Evolutionary conservation across 2,329 filamentous ascomycete species (phyloP).

Genomic region (Pestalotiopsis sp.): DNA sequence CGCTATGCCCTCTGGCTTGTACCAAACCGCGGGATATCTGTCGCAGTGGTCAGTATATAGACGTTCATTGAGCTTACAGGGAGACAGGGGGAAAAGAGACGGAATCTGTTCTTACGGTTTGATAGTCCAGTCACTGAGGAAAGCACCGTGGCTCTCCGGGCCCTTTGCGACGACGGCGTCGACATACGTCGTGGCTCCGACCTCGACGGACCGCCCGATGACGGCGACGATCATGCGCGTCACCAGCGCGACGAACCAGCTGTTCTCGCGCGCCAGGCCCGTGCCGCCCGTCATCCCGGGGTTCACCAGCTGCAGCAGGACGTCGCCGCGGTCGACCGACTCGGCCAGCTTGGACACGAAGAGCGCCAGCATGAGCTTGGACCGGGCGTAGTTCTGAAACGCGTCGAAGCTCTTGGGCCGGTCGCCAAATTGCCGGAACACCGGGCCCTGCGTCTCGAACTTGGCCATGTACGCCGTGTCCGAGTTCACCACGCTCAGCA

Average conservation of each 20-base stretch:
- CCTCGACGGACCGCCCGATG: not conserved
- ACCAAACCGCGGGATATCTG: not conserved
- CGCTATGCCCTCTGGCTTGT: not conserved
- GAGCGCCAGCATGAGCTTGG: constrained; percentile 15
- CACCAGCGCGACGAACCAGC: not conserved
- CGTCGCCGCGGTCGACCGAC: not conserved
- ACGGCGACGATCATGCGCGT: not conserved
- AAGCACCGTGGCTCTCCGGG: not conserved
- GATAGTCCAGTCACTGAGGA: not conserved
- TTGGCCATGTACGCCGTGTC: constrained; percentile 20
- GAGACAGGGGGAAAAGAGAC: too few relatives aligned
- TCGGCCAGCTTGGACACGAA: constrained; percentile 8
- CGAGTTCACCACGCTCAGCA: constrained; percentile 27
- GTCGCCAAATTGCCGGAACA: constrained; percentile 15
- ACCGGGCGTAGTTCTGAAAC: constrained; percentile 18
- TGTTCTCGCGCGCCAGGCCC: not conserved
- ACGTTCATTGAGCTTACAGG: not conserved
- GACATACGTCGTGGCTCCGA: not conserved
- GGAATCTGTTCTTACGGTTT: constrained; percentile 1
- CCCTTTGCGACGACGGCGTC: not conserved
- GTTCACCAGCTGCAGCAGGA: not conserved
- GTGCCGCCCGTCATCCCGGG: not conserved
- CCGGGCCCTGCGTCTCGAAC: constrained; percentile 17
- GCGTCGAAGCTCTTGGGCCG: constrained; percentile 10
- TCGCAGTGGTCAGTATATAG: not conserved